Base-by-base conservation (phyloP, 306 rosid species). In the Cicer arietinum region DNA sequence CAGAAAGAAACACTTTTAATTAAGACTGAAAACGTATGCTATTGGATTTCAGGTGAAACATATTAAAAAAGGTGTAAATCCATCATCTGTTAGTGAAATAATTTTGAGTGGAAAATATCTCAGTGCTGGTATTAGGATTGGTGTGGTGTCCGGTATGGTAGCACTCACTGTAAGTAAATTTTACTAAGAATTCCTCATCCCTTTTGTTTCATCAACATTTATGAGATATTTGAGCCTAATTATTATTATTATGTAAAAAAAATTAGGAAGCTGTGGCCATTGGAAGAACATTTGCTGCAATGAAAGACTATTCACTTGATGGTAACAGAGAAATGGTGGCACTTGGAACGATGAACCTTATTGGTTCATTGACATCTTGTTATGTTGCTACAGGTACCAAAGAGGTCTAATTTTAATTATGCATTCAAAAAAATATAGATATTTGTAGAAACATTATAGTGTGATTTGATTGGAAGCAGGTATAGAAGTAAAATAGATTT, bases 311-410 rank as follows among this genome's bases (percentile, higher is more conserved):
- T 67, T 71, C 88, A 61, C 20, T 94, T 4, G 89, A 94, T 63
- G 97, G 98, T 9, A 94, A 91, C 87, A 85, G 87, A 84, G 98
- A 94, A 85, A 94, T 94, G 98, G 86, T 94, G 56, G 98, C 98
- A 58, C 14, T 91, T 48, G 98, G 98, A 76, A 84, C 96, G 7
- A 90, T 90, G 96, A 94, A 94, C 81, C 10, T 94, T 13, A 37
- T 88, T 77, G 96, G 98, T 64, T 94, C 98, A 1, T 18, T 94
- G 41, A 90, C 98, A 70, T 94, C 98, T 66, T 88, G 96, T 59
- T 90, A 88, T 56, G 90, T 87, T 1, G 91, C 97, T 20, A 91
- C 97, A 70, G 98, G 91, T 89, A 80, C 61, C 41, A 35, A 20
- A 17, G 10, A 53, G 10, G 39, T 40, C 54, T 17, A 14, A 30